phyloP scores from a whole-genome alignment of 805 yeast species.

The Spencermartinsiella europaea region DNA sequence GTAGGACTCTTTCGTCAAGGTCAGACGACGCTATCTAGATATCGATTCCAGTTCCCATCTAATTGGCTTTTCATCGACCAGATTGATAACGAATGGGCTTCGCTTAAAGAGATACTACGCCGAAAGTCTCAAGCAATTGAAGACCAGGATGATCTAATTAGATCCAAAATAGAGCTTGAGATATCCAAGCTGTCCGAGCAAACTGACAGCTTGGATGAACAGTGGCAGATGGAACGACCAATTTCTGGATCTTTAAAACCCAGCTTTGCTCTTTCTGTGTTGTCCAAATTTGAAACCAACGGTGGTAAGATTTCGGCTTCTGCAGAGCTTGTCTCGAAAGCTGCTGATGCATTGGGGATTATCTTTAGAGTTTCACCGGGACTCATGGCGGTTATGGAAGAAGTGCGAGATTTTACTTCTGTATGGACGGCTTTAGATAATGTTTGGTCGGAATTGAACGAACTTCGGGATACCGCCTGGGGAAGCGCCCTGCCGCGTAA shows the following conservation, averaged over 20 bases:
- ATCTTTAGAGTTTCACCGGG: constrained; percentile 29
- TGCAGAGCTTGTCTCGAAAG: constrained; percentile 27
- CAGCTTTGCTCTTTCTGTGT: constrained; percentile 21
- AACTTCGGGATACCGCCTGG: constrained; percentile 47
- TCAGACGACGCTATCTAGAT: constrained; percentile 39
- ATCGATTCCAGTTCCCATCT: constrained; percentile 44
- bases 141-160: constrained; percentile 39
- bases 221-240: constrained; percentile 43
- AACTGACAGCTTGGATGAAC: constrained; percentile 29
- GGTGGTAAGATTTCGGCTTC: constrained; percentile 13
- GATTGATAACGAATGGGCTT: constrained; percentile 43
- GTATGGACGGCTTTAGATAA: constrained; percentile 62
- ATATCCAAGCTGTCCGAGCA: constrained; percentile 33
- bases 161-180: constrained; percentile 40
- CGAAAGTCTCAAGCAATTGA: constrained; percentile 37
- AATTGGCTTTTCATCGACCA: constrained; percentile 64
- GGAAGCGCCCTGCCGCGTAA: constrained; percentile 38
- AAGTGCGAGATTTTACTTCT: constrained; percentile 48
- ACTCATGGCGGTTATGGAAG: constrained; percentile 38
- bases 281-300: constrained; percentile 28
- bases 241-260: constrained; percentile 28
- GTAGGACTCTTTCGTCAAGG: constrained; percentile 30
- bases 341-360: constrained; percentile 34
- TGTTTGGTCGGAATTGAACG: constrained; percentile 44
- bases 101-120: constrained; percentile 38